Evolutionary conservation across 2,329 filamentous ascomycete species (phyloP).

Genomic region (Talaromyces funiculosus): DNA sequence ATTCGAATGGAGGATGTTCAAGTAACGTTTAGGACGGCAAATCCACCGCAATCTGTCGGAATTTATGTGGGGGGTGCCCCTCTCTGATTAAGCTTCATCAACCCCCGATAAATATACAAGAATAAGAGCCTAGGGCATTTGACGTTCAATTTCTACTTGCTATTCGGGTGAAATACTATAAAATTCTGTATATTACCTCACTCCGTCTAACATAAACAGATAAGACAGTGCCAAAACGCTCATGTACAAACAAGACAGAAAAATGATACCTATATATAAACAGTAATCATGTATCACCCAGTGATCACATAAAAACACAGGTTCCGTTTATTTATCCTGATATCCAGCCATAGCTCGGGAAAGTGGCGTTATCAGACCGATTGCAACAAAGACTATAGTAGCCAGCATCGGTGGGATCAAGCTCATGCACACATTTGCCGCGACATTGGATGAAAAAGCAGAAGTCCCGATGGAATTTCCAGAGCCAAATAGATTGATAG

Average conservation of each 20-base stretch:
- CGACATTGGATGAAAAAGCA: constrained; percentile 6
- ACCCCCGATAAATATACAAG: neutral
- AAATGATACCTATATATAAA: neutral
- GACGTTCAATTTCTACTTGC: neutral
- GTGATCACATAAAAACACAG: neutral
- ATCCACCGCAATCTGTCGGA: neutral
- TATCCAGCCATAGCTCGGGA: neutral
- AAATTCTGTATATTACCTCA: neutral
- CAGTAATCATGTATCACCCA: neutral
- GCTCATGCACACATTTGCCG: constrained; percentile 11
- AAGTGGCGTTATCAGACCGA: neutral
- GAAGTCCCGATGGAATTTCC: neutral
- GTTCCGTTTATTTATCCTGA: neutral
- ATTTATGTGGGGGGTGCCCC: neutral
- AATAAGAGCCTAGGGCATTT: neutral
- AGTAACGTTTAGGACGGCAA: neutral
- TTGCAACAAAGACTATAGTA: neutral
- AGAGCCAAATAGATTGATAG: constrained; percentile 5
- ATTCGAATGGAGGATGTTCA: neutral
- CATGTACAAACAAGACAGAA: neutral
- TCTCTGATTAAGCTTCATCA: neutral
- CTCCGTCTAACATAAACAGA: neutral
- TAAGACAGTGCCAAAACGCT: neutral
- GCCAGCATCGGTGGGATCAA: constrained; percentile 8
- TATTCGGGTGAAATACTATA: neutral